Base-by-base conservation (phyloP, 1,284 basidiomycete species). In the Fistulinella cinereoalba region DNA sequence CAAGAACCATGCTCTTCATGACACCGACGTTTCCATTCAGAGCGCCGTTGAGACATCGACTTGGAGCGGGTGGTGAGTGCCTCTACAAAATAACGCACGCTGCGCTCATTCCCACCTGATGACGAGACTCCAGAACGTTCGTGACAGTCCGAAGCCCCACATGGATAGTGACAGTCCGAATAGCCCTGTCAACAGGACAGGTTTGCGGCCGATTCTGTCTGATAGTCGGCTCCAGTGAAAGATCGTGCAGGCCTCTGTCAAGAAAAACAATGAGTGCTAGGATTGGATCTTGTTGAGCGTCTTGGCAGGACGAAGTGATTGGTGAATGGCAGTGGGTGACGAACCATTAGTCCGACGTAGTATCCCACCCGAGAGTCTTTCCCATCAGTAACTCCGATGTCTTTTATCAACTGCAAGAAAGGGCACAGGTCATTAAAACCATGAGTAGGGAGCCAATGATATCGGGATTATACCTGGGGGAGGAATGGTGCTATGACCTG, bases 401-500 rank as follows among this genome's bases (percentile, higher is more conserved):
- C 71, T 22, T 56, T 62, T 51, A 81, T 75, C 36, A 80, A 59
- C 79, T 79, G 50, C 13, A 41, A 3, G 15, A 38, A 24, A 27
- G 6, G 10, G 2, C 41, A 33, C 18, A n/a, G 22, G 8, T 23
- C 24, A 1, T 29, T 3, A 37, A 18, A 11, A 43, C 19, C 9
- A 21, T 8, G 38, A 4, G 31, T 18, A 21, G 27, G 18, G 25
- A 37, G 19, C 9, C 1, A 21, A 25, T 4, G 23, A 3, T 6
- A 21, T 34, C 18, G 13, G 51, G 18, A 22, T 39, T 69, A 18
- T 45, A 81, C 81, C 70, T 82, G 75, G 6, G 77, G 79, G 36
- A 80, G 73, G 55, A 86, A 86, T 0, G 88, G 88, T 42, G 82
- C 82, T 51, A 91, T 88, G 55, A 89, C 81, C 53, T 85, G 79